Percentiles rank a stretch among this genome's conserved stretches.
These are phyloP conservation scores for Citeromyces hawaiiensis DNA, from an alignment of 1,139 yeast species.

Conservation along the genomic window DNA sequence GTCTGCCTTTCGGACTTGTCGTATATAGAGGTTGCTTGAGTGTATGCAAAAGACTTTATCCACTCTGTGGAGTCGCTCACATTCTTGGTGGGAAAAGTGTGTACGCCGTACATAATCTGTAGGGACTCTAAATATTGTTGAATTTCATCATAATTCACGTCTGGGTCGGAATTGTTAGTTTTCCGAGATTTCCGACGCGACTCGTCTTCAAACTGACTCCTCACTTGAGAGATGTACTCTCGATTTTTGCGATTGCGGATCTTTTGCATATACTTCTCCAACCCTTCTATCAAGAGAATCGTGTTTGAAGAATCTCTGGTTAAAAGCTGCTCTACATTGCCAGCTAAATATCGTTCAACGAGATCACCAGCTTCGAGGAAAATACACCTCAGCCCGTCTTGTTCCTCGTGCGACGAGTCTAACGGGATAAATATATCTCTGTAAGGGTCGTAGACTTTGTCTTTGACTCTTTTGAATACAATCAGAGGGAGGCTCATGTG, in stretches of 20 bases:
- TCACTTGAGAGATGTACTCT: constrained; percentile 27
- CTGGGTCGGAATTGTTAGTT: background rate
- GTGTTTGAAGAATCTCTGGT: background rate
- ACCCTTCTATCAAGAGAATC: constrained; percentile 35
- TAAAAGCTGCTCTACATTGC: background rate
- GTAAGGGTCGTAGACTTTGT: constrained; percentile 26
- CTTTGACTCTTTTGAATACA: constrained; percentile 17
- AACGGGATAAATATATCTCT: constrained; percentile 45
- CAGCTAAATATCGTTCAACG: background rate
- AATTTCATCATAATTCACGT: constrained; percentile 2
- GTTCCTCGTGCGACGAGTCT: constrained; percentile 10
- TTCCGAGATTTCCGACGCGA: background rate
- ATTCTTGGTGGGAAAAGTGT: constrained; percentile 33
- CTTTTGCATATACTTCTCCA: constrained; percentile 28
- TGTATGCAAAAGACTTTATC: constrained; percentile 41
- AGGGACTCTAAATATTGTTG: constrained; percentile 19
- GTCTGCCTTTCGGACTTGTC: constrained; percentile 43
- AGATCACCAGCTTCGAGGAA: background rate
- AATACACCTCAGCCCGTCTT: background rate
- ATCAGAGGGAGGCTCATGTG: constrained; percentile 14
- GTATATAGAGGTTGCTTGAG: constrained; percentile 37
- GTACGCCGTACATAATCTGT: constrained; percentile 27
- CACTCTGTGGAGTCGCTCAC: constrained; percentile 35
- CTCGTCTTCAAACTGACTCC: constrained; percentile 10
- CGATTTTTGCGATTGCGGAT: constrained; percentile 32